phyloP scores from a whole-genome alignment of 192 early-diverging fungal species.

The Chytriomyces confervae region DNA sequence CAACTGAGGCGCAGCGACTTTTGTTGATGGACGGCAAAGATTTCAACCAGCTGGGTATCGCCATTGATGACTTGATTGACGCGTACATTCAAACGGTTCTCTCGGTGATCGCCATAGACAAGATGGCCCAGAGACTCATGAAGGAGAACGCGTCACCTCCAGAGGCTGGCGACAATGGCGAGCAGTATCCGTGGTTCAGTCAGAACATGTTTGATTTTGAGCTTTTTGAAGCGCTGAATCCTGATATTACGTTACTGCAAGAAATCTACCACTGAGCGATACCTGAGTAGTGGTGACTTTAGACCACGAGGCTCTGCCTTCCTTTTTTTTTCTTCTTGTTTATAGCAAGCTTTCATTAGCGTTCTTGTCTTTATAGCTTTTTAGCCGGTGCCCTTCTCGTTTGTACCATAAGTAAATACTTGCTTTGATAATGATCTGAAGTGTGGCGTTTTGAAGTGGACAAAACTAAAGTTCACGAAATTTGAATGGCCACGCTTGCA shows the following conservation, averaged over 20 bases:
- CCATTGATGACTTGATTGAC: conserved; percentile 86
- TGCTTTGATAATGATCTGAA: too few relatives aligned
- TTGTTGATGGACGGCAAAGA: conserved; percentile 90
- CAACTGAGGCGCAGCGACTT: conserved; percentile 78
- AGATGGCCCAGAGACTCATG: conserved; percentile 67
- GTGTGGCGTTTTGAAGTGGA: too few relatives aligned
- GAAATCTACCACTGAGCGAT: conserved; percentile 32
- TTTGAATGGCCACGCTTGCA: too few relatives aligned
- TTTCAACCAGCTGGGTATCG: conserved; percentile 84
- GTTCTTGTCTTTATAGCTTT: too few relatives aligned
- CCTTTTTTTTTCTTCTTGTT: background rate
- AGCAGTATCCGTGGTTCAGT: conserved; percentile 45
- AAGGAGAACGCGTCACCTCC: conserved; percentile 17
- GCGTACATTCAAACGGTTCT: conserved; percentile 88
- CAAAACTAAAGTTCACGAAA: too few relatives aligned
- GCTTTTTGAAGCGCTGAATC: conserved; percentile 57
- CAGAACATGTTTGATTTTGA: conserved; percentile 50
- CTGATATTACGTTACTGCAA: conserved; percentile 50
- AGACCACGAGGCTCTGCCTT: background rate
- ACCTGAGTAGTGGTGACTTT: background rate
- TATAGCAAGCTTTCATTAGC: too few relatives aligned
- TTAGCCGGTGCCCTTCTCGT: too few relatives aligned
- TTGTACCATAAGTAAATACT: too few relatives aligned
- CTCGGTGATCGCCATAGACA: conserved; percentile 84
- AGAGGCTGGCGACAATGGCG: conserved; percentile 19